These are phyloP conservation scores for Davidsoniella virescens DNA, from an alignment of 2,329 filamentous ascomycete species.

Conservation along the genomic window DNA sequence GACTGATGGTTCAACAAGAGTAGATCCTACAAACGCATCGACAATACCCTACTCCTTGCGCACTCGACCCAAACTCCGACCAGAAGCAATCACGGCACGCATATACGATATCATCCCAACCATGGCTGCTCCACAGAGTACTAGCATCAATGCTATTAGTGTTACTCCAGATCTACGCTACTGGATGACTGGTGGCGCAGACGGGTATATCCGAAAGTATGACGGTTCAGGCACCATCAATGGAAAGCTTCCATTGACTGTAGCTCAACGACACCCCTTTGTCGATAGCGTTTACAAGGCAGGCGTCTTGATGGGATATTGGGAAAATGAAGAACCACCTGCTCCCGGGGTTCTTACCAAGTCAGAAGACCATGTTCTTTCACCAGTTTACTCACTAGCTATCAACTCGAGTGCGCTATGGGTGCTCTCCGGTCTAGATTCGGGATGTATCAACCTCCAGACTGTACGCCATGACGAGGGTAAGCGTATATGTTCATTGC, in stretches of 20 bases:
- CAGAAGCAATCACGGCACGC: constrained; percentile 61
- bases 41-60: constrained; percentile 14
- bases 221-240: constrained; percentile 93
- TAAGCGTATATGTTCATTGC: constrained; percentile 66
- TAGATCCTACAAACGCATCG: not conserved
- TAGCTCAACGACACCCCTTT: constrained; percentile 90
- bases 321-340: constrained; percentile 82
- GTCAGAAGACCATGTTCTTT: constrained; percentile 47
- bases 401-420: constrained; percentile 81
- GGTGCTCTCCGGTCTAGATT: constrained; percentile 80
- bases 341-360: constrained; percentile 25
- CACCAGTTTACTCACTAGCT: constrained; percentile 85
- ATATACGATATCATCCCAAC: constrained; percentile 94
- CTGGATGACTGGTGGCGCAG: constrained; percentile 84
- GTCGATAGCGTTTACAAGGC: constrained; percentile 96
- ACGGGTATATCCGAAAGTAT: constrained; percentile 94
- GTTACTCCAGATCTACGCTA: constrained; percentile 88
- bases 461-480: constrained; percentile 90
- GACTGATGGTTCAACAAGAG: not conserved
- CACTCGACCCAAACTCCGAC: constrained; percentile 46
- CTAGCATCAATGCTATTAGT: constrained; percentile 83
- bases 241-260: constrained; percentile 80
- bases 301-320: constrained; percentile 86
- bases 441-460: constrained; percentile 82
- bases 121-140: constrained; percentile 89